Conservation (phyloP, 169 alveolate genomes). For the Theileria orientalis region DNA sequence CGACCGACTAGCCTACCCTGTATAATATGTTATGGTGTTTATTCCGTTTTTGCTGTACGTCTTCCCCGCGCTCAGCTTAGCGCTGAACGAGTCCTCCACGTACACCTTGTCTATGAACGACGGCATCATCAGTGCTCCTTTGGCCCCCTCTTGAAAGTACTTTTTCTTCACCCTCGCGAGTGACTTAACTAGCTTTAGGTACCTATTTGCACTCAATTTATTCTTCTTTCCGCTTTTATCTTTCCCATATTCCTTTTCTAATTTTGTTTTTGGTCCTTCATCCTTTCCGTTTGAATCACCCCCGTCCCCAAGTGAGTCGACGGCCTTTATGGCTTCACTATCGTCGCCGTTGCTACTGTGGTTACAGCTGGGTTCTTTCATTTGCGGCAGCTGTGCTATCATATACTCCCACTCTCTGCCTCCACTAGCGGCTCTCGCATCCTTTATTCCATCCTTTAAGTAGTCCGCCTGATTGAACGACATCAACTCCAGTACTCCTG, state of each 20-base stretch:
- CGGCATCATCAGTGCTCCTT: conserved; percentile 26
- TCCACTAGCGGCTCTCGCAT: neutral
- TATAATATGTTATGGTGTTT: conserved; percentile 25
- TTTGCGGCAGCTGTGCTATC: conserved; percentile 43
- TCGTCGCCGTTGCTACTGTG: neutral
- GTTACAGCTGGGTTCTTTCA: neutral
- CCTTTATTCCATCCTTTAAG: conserved; percentile 42
- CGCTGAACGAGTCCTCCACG: conserved; percentile 12
- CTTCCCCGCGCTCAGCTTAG: conserved; percentile 31
- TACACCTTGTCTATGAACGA: conserved; percentile 11
- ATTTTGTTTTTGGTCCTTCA: neutral
- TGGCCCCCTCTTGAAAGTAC: conserved; percentile 14
- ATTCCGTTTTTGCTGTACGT: conserved; percentile 28
- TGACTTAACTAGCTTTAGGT: conserved; percentile 14
- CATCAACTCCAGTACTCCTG: conserved; percentile 50
- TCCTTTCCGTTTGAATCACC: neutral
- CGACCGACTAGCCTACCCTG: neutral
- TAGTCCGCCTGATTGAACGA: conserved; percentile 35
- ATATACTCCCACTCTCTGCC: conserved; percentile 32
- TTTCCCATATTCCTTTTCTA: too few relatives aligned
- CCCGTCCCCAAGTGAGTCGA: neutral
- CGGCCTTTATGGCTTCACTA: neutral
- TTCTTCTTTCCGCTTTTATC: neutral
- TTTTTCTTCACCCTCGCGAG: conserved; percentile 19
- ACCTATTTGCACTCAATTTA: conserved; percentile 13